Base-by-base conservation (phyloP, 768 basidiomycete species). In the Termitomyces sp. region DNA sequence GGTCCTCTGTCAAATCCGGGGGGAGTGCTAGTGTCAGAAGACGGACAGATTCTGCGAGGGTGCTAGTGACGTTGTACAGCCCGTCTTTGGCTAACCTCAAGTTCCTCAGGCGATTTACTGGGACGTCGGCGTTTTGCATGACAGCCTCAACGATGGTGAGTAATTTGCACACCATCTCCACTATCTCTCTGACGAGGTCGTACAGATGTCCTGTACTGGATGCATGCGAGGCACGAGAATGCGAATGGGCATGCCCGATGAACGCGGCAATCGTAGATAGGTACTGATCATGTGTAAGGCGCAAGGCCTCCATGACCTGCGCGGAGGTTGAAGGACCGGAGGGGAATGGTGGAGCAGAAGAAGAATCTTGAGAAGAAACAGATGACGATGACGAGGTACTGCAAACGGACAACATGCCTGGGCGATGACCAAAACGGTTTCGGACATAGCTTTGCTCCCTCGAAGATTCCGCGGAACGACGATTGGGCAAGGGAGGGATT, bases 241-340 rank as follows among this genome's bases (percentile, higher is more conserved):
- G 92, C 16, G 92, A 91, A 66, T 98, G 96, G 1, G 94, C 91
- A 68, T 98, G 95, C 1, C 95, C 96, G 65, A 99, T 97, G 71
- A 99, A 95, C 6, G 95, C 96, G 22, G 97, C 95, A 67, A 97
- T 93, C 20, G 93, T 91, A 5, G 93, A 96, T 12, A 98, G 79
- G 65, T 95, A 90, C 49, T 89, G 84, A 68, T 97, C 95, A 68
- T 97, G 94, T 14, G 91, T 91, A 60, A 78, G 73, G n/a, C 89
- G 85, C 45, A 97, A 79, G 7, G 88, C 85, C 57, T 88, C 87
- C 72, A 89, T 79, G 5, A 92, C 83, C 65, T 91, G 87, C 2
- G 79, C 71, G 47, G 86, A 77, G 24, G 82, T 85, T 37, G 86
- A 84, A 46, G 89, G 86, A 4, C 93, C 93, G 39, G 79, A 79